Base-by-base conservation (phyloP, 140 eudicot species). In the Stevia rebaudiana region DNA sequence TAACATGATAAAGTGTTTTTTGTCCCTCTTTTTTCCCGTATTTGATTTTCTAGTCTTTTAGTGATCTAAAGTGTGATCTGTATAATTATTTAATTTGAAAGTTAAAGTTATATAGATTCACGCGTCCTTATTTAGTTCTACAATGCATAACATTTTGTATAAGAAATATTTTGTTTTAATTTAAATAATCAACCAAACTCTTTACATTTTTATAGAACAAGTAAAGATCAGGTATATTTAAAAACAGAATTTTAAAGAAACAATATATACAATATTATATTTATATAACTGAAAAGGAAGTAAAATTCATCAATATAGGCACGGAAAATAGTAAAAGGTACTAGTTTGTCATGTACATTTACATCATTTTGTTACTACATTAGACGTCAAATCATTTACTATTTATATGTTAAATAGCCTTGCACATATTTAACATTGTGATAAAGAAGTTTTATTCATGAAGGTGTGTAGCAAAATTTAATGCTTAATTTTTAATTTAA, bases 1-100 rank as follows among this genome's bases (percentile, higher is more conserved):
- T 46, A 70, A 1, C 68, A 21, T 70, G 67, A 69, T 43, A 44
- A 57, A 69, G 68, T 59, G 68, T 13, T 40, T 40, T 25, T 6
- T 30, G 54, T 43, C 48, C 19, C 75, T 11, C 54, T 58, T 35
- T 21, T 52, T 59, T 43, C 13, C 5, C 18, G 7, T 28, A 57
- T 3, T 28, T 28, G 66, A 69, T 43, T 4, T 56, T 55, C 16
- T 41, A n/a, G 12, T 43, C 2, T 56, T 55, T 11, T 41, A n/a
- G 12, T n/a, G 13, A 53, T 39, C 30, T 19, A 67, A 39, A 39
- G 18, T 11, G 17, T 15, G 11, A 36, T 12, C 10, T 56, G 28
- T 40, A 6, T 11, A 62, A 28, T 62, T 41, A 42, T 63, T 22
- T 7, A 23, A 24, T 4, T 24, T 31, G 44, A 46, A 64, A 44